Conservation (phyloP, 164 flowering plant species). For the Vitis labrusca region DNA sequence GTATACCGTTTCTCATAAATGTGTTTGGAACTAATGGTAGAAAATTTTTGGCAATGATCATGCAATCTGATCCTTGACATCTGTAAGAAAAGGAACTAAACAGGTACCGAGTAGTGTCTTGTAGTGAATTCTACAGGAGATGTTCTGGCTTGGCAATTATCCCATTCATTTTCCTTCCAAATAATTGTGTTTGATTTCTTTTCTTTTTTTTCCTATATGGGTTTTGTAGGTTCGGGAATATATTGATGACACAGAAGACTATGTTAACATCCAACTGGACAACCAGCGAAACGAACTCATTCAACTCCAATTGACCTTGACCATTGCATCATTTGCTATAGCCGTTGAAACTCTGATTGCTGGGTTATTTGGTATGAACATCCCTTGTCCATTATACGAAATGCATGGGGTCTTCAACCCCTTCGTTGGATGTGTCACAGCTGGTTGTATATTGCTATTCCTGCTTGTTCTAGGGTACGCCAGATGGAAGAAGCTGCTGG, state of each 20-base stretch:
- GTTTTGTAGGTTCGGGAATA: slow-evolving; percentile 81
- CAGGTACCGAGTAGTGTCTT: too few relatives aligned
- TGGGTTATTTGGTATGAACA: slow-evolving; percentile 91
- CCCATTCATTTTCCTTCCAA: neutral
- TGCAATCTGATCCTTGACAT: too few relatives aligned
- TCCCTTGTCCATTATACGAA: slow-evolving; percentile 54
- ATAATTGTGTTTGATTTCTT: neutral
- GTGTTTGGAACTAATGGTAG: too few relatives aligned
- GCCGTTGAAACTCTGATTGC: slow-evolving; percentile 73
- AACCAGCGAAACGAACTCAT: slow-evolving; percentile 94
- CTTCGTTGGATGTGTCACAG: slow-evolving; percentile 47
- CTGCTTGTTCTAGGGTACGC: slow-evolving; percentile 79
- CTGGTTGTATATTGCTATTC: slow-evolving; percentile 59
- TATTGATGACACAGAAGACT: slow-evolving; percentile 94
- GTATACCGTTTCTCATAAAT: too few relatives aligned
- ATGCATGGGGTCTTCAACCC: slow-evolving; percentile 53
- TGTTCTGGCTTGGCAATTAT: too few relatives aligned
- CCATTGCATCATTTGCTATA: slow-evolving; percentile 91
- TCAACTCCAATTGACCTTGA: slow-evolving; percentile 83
- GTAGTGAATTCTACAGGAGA: too few relatives aligned
- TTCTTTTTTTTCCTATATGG: neutral
- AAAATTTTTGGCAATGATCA: too few relatives aligned
- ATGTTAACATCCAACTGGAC: slow-evolving; percentile 95
- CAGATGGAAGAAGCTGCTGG: slow-evolving; percentile 92
- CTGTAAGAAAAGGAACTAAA: too few relatives aligned